These are phyloP conservation scores for Sarcodon sp. DNA, from an alignment of 768 basidiomycete species.

Conservation along the genomic window DNA sequence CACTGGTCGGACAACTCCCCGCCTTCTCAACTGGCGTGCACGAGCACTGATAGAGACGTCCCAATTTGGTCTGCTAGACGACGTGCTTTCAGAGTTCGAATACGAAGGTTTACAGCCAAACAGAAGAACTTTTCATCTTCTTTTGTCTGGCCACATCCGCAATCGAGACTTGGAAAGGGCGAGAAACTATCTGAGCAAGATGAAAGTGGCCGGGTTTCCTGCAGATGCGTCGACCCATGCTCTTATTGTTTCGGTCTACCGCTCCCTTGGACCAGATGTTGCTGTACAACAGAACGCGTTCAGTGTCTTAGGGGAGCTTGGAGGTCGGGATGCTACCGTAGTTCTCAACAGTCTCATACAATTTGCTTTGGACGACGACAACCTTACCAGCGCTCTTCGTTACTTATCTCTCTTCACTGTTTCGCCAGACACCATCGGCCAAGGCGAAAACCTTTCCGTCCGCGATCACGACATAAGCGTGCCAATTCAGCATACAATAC, in stretches of 20 bases:
- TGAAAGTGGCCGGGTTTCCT: constrained; percentile 43
- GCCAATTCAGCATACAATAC: background rate
- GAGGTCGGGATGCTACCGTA: constrained; percentile 26
- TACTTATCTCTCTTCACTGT: constrained; percentile 37
- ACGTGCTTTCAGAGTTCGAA: constrained; percentile 37
- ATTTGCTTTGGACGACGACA: constrained; percentile 40
- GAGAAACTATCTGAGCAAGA: constrained; percentile 34
- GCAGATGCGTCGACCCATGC: constrained; percentile 47
- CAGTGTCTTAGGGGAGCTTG: constrained; percentile 28
- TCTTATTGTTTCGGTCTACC: constrained; percentile 43
- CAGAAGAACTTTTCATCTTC: constrained; percentile 54
- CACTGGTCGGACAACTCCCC: constrained; percentile 32
- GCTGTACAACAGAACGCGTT: constrained; percentile 41
- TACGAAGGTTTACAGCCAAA: constrained; percentile 31
- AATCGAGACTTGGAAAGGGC: constrained; percentile 52
- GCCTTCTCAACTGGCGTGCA: constrained; percentile 61
- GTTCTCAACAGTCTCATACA: constrained; percentile 64
- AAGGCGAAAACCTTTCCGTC: background rate
- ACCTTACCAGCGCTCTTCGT: constrained; percentile 31
- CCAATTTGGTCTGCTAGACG: constrained; percentile 31
- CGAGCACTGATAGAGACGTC: constrained; percentile 46
- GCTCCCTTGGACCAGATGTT: constrained; percentile 42
- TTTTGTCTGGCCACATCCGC: constrained; percentile 54
- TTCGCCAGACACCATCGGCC: background rate
- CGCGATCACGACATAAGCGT: background rate